phyloP scores from a whole-genome alignment of 352 stramenopile species.

The Nothophytophthora sp. region DNA sequence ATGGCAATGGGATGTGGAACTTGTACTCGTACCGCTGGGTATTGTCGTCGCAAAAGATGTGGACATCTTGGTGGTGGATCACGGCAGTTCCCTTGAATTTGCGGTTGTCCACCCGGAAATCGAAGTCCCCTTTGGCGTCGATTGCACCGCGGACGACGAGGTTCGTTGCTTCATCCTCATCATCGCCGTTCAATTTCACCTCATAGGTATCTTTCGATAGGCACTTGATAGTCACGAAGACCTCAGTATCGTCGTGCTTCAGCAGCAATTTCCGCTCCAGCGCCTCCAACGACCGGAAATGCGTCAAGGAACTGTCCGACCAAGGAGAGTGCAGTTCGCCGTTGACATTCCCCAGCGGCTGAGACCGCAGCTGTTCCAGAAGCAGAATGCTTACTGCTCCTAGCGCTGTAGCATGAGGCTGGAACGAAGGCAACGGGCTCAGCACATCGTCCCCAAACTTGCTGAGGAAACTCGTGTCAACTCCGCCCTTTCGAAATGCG shows the following conservation, averaged over 20 bases:
- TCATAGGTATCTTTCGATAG: conserved; percentile 42
- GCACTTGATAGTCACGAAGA: conserved; percentile 45
- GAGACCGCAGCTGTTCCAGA: conserved; percentile 51
- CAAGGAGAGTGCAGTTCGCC: conserved; percentile 60
- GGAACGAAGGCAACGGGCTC: conserved; percentile 50
- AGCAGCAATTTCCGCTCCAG: conserved; percentile 54
- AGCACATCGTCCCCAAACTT: conserved; percentile 89
- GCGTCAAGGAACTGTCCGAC: conserved; percentile 43
- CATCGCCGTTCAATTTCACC: conserved; percentile 31
- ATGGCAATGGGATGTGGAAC: conserved; percentile 73
- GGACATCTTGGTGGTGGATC: conserved; percentile 64
- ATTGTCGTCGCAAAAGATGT: conserved; percentile 80
- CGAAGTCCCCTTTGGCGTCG: conserved; percentile 52
- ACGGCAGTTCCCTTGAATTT: conserved; percentile 69
- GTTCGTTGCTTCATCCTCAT: conserved; percentile 13
- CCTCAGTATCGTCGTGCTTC: conserved; percentile 41
- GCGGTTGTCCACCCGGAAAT: conserved; percentile 66
- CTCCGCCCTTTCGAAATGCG: conserved; percentile 87
- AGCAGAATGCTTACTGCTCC: conserved; percentile 77
- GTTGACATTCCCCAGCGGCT: conserved; percentile 34
- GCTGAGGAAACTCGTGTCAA: conserved; percentile 95
- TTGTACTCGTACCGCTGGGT: conserved; percentile 81
- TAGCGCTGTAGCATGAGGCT: conserved; percentile 67
- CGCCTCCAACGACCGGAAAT: conserved; percentile 66
- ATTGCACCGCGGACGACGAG: conserved; percentile 38